Percentiles rank a stretch among this genome's conserved stretches.
phyloP scores from a whole-genome alignment of 305 asterid species.

The Fraxinus sp. region DNA sequence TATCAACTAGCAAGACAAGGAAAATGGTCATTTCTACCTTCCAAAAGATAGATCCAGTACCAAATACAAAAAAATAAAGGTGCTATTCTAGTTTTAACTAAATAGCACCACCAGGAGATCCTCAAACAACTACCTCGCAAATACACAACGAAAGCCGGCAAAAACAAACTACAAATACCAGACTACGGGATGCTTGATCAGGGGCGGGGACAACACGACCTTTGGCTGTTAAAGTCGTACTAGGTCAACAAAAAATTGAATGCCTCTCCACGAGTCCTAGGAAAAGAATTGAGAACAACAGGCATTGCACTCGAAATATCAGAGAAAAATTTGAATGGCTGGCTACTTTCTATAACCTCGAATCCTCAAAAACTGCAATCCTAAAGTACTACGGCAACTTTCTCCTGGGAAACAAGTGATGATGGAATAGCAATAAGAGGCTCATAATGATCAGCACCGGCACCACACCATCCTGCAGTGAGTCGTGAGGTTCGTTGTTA shows the following conservation, averaged over 20 bases:
- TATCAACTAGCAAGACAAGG: not conserved
- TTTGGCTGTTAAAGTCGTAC: not conserved
- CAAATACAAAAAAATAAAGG: conserved; percentile 24
- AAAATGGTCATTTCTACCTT: conserved; percentile 6
- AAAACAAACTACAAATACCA: conserved; percentile 17
- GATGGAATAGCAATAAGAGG: conserved; percentile 76
- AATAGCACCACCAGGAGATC: conserved; percentile 16
- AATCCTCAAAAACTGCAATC: conserved; percentile 21
- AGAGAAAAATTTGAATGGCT: conserved; percentile 2
- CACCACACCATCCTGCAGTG: conserved; percentile 87
- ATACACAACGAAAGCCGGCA: conserved; percentile 22
- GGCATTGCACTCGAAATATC: not conserved
- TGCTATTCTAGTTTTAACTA: conserved; percentile 4
- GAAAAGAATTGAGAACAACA: conserved; percentile 23
- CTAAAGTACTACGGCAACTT: conserved; percentile 81
- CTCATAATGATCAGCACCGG: conserved; percentile 93
- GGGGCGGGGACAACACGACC: conserved; percentile 18
- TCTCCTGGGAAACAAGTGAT: conserved; percentile 59
- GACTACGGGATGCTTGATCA: conserved; percentile 11
- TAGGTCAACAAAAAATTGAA: conserved; percentile 29
- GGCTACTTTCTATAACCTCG: conserved; percentile 23
- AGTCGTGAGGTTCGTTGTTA: not conserved
- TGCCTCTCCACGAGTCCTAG: conserved; percentile 17
- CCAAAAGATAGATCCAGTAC: not conserved
- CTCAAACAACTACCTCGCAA: conserved; percentile 17